These are phyloP conservation scores for Pholiota adiposa DNA, from an alignment of 1,284 basidiomycete species.

Conservation along the genomic window DNA sequence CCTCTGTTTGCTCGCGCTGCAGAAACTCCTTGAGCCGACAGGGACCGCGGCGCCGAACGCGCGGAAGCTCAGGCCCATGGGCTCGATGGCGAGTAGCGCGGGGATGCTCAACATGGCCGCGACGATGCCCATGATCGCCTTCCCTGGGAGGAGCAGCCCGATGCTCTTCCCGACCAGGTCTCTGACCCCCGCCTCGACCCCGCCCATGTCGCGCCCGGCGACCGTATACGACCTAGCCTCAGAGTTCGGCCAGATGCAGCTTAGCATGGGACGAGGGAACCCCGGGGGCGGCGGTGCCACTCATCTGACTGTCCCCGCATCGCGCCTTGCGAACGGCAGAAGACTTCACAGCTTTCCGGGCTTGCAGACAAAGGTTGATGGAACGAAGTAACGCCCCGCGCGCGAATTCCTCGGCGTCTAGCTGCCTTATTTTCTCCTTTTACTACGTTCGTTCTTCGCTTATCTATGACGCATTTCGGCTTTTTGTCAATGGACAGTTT, in stretches of 20 bases:
- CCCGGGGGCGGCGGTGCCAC: slow-evolving; percentile 3
- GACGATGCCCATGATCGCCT: slow-evolving; percentile 23
- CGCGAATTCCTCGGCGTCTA: slow-evolving; percentile 2
- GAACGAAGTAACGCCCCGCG: neutral
- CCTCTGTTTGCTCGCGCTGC: slow-evolving; percentile 63
- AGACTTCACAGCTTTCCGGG: slow-evolving; percentile 13
- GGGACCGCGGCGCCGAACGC: slow-evolving; percentile 36
- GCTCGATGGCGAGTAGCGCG: neutral
- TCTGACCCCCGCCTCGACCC: slow-evolving; percentile 15
- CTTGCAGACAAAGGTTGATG: neutral
- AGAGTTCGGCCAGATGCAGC: slow-evolving; percentile 40
- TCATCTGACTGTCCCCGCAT: slow-evolving; percentile 14
- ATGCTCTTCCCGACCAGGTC: slow-evolving; percentile 12
- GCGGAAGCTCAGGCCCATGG: slow-evolving; percentile 25
- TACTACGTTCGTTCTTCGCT: neutral
- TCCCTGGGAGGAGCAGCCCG: slow-evolving; percentile 15
- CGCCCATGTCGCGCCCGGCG: slow-evolving; percentile 21
- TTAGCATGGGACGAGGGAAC: slow-evolving; percentile 13
- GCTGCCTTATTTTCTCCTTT: neutral
- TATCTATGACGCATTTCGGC: neutral
- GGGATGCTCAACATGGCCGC: slow-evolving; percentile 7
- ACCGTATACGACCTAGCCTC: slow-evolving; percentile 40
- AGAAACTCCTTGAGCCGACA: slow-evolving; percentile 60
- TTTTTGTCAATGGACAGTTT: neutral
- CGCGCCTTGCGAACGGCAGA: slow-evolving; percentile 7